These are phyloP conservation scores for Yamadazyma spencermartinsiae DNA, from an alignment of 1,139 yeast species.

Conservation along the genomic window DNA sequence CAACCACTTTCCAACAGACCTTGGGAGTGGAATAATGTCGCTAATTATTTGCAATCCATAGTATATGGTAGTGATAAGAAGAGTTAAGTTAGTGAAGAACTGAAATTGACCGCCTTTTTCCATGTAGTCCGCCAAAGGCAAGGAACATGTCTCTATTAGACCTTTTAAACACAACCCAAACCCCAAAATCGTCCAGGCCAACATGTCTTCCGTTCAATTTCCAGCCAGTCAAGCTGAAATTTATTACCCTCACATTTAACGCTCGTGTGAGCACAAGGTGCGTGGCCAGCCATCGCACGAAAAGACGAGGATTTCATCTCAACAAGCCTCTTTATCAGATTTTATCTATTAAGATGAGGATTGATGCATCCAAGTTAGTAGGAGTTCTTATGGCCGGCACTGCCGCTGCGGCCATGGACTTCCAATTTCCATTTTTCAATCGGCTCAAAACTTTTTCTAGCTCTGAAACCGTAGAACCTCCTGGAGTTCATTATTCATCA, in stretches of 20 bases:
- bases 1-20: not conserved
- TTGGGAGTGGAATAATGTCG: not conserved
- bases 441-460: not conserved
- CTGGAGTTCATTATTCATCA: conserved; percentile 17
- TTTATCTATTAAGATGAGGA: too few relatives aligned
- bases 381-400: not conserved
- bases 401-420: not conserved
- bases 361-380: too few relatives aligned
- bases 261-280: too few relatives aligned
- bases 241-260: too few relatives aligned
- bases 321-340: too few relatives aligned
- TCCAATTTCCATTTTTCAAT: not conserved
- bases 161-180: conserved; percentile 7
- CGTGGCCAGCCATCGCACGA: too few relatives aligned
- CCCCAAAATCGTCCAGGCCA: conserved; percentile 3
- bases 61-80: conserved; percentile 16
- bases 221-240: too few relatives aligned
- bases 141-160: conserved; percentile 11
- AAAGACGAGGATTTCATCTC: too few relatives aligned
- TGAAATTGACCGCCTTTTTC: conserved; percentile 23
- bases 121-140: conserved; percentile 20
- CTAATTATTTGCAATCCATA: conserved; percentile 8
- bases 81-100: conserved; percentile 23
- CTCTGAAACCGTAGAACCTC: not conserved
- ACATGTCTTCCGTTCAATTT: not conserved